Evolutionary conservation across 2,329 filamentous ascomycete species (phyloP).

Genomic region (Nemania sp.): DNA sequence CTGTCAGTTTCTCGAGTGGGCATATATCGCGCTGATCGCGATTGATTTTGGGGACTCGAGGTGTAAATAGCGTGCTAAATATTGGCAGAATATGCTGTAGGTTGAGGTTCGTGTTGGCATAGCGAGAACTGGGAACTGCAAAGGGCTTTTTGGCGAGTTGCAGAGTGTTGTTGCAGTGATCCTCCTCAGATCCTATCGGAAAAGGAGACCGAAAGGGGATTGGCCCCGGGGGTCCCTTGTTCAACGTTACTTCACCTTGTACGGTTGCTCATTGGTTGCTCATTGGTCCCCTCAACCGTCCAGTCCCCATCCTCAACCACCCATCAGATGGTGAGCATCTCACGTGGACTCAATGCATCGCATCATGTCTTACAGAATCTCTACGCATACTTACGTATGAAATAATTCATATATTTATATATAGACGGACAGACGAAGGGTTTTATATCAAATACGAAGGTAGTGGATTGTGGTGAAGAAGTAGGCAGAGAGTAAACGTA

Average conservation of each 20-base stretch:
- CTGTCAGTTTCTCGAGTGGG: constrained; percentile 19
- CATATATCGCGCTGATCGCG: constrained; percentile 18
- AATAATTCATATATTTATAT: background rate
- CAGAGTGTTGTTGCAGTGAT: constrained; percentile 12
- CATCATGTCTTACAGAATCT: constrained; percentile 7
- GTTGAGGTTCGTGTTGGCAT: constrained; percentile 1
- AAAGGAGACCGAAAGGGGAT: constrained; percentile 27
- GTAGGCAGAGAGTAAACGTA: background rate
- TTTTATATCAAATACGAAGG: background rate
- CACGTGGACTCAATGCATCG: constrained; percentile 18
- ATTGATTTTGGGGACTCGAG: background rate
- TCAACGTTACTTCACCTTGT: constrained; percentile 32
- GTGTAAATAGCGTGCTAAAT: no score
- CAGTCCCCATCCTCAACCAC: background rate
- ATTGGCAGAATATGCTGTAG: background rate
- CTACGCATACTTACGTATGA: background rate
- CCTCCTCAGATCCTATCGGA: constrained; percentile 33
- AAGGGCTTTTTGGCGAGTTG: constrained; percentile 1
- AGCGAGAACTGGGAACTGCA: constrained; percentile 10
- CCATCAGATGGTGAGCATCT: constrained; percentile 12
- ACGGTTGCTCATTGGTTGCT: background rate
- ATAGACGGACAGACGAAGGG: background rate
- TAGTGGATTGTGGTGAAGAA: background rate
- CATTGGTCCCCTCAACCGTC: background rate
- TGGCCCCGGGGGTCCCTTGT: constrained; percentile 26